Base-by-base conservation (phyloP, 2,329 filamentous ascomycete genomes). In the Pseudocercospora crystallina region DNA sequence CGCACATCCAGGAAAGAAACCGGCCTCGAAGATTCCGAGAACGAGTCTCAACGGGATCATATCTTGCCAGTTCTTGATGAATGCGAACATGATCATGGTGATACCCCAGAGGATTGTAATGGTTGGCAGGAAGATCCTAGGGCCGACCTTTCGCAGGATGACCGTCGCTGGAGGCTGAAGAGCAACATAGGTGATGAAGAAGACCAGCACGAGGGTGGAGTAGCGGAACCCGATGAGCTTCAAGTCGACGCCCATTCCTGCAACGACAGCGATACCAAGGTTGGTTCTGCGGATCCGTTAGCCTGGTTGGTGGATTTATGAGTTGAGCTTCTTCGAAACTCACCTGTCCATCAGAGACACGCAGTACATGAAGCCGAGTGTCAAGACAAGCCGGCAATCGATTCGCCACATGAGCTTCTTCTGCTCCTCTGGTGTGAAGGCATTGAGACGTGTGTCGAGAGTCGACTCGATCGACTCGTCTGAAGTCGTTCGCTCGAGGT, bases 131-230 rank as follows among this genome's bases (percentile, higher is more conserved):
- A 68, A 69, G 42, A 61, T 56, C 5, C 62, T 52, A 12, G 68
- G 67, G 1, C 87, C 86, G 43, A 90, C 61, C 61, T 82, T 82
- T 32, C 86, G 83, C 8, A 86, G 77, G 31, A 89, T 68, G 36
- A 89, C 72, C 0, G 86, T 89, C 2, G 85, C 85, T 0, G 85
- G 85, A 0, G 85, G 82, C 64, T 90, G 86, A 55, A 89, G 85
- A 43, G 87, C 45, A 54, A 86, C 79, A 66, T 90, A 90, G 20
- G 85, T 80, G 58, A 87, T 76, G 74, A 89, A 90, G 73, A 90
- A 90, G 62, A 89, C 76, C 32, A 89, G 74, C 3, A 85, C 85
- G 49, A 86, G 78, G 15, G 65, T 65, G 5, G 57, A 62, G 56
- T 66, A 68, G 14, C 66, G 62, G 35, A 60, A 56, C 26, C 62